phyloP scores from a whole-genome alignment of 108 stramenopile genomes.

The Cylindrotheca closterium region DNA sequence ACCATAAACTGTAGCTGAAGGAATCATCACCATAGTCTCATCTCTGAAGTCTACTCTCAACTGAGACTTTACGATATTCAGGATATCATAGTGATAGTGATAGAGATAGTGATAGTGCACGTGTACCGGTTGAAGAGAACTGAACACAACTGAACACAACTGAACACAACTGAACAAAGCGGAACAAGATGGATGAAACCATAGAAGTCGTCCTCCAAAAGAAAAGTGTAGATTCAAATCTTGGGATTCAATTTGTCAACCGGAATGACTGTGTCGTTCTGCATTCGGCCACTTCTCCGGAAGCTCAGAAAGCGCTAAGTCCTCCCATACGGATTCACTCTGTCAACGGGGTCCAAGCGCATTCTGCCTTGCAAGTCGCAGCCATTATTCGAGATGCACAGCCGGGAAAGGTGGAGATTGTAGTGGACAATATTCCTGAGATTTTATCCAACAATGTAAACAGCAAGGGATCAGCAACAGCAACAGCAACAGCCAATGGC shows the following conservation, averaged over 20 bases:
- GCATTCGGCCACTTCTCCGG: neutral
- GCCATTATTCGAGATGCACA: neutral
- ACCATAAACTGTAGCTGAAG: too few species aligned
- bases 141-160: too few species aligned
- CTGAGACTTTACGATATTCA: too few species aligned
- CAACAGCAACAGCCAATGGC: too few species aligned
- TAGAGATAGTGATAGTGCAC: too few species aligned
- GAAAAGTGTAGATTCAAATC: neutral
- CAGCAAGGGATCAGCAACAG: too few species aligned
- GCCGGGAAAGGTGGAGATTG: neutral
- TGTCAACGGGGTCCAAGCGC: neutral
- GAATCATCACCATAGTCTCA: too few species aligned
- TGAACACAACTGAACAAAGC: too few species aligned
- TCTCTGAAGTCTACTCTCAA: too few species aligned
- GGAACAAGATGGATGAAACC: neutral
- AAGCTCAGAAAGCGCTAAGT: neutral
- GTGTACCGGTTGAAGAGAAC: too few species aligned
- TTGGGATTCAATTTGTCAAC: neutral
- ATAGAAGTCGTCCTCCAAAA: neutral
- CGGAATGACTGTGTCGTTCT: neutral
- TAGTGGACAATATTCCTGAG: neutral
- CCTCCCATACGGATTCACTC: neutral
- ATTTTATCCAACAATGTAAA: too few species aligned
- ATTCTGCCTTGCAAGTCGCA: neutral
- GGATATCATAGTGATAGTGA: too few species aligned